These are phyloP conservation scores for Blastobotrys serpentis DNA, from an alignment of 1,139 yeast species.

Conservation along the genomic window DNA sequence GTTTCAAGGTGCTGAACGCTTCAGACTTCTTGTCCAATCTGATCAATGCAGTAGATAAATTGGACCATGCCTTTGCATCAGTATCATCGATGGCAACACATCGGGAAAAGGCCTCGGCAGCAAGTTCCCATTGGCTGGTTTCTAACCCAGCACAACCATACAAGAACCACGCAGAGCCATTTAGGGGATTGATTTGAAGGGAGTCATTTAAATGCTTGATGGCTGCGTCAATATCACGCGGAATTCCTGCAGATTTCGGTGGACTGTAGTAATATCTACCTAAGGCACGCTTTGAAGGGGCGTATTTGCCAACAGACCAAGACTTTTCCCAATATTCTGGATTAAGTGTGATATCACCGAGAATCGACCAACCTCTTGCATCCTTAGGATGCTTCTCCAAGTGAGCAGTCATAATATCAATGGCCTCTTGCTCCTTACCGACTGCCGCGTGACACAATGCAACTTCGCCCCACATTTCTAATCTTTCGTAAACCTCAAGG, in stretches of 20 bases:
- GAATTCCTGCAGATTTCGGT: conserved; percentile 53
- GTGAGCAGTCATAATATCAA: conserved; percentile 54
- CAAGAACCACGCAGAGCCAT: conserved; percentile 83
- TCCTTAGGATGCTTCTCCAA: conserved; percentile 62
- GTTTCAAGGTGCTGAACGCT: conserved; percentile 78
- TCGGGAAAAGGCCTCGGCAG: conserved; percentile 90
- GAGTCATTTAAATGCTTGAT: conserved; percentile 73
- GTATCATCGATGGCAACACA: conserved; percentile 85
- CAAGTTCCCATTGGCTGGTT: conserved; percentile 64
- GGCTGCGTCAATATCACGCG: conserved; percentile 55
- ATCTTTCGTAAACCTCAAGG: conserved; percentile 79
- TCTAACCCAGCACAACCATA: conserved; percentile 92
- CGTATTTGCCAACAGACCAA: conserved; percentile 82
- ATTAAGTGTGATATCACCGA: conserved; percentile 82
- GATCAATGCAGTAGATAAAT: conserved; percentile 77
- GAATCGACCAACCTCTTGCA: conserved; percentile 78
- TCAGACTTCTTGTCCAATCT: conserved; percentile 64
- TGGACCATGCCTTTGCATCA: conserved; percentile 90
- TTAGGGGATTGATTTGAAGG: conserved; percentile 70
- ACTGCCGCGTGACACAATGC: conserved; percentile 90
- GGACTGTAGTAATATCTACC: conserved; percentile 72
- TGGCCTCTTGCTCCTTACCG: conserved; percentile 71
- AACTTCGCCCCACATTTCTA: conserved; percentile 74
- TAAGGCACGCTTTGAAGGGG: conserved; percentile 82
- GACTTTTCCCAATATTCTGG: conserved; percentile 79